These are phyloP conservation scores for Mentha longifolia DNA, from an alignment of 257 asterid species.

Conservation along the genomic window DNA sequence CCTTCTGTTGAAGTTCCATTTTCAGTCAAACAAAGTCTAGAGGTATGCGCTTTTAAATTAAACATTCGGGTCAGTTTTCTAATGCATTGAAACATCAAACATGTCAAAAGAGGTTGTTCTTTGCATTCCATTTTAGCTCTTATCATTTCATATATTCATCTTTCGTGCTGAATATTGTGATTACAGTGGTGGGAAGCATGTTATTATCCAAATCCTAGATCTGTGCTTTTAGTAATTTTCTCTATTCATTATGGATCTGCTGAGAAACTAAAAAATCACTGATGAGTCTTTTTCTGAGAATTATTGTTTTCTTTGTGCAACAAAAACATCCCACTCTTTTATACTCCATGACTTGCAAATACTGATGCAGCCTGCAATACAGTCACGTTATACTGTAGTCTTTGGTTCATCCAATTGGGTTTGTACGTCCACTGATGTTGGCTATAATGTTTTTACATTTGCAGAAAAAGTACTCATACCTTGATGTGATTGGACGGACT, in stretches of 20 bases:
- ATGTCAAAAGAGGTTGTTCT: slow-evolving; percentile 15
- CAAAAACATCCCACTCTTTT: neutral
- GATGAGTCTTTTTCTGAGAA: neutral
- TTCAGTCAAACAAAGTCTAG: slow-evolving; percentile 65
- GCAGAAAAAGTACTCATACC: slow-evolving; percentile 95
- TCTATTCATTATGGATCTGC: slow-evolving; percentile 1
- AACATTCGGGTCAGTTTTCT: slow-evolving; percentile 22
- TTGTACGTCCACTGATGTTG: slow-evolving; percentile 19
- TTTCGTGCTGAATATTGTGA: neutral
- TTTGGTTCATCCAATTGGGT: slow-evolving; percentile 6
- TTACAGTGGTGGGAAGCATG: neutral
- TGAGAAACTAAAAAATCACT: neutral
- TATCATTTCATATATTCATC: neutral
- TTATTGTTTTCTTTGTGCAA: neutral
- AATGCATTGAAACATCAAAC: slow-evolving; percentile 24
- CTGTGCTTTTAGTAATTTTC: slow-evolving; percentile 2
- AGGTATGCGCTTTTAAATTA: slow-evolving; percentile 55
- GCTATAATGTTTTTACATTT: slow-evolving; percentile 36
- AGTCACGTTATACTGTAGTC: slow-evolving; percentile 14
- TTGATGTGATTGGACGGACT: slow-evolving; percentile 92
- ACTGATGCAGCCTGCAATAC: slow-evolving; percentile 1
- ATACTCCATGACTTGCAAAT: neutral
- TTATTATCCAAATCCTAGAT: slow-evolving; percentile 11
- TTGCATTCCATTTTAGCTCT: slow-evolving; percentile 14
- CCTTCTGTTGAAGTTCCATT: slow-evolving; percentile 75